Evolutionary conservation across 2,329 filamentous ascomycete genomes (phyloP), one percentile per base, ranked within the genome.

Genomic region (Microdochium paspali): DNA sequence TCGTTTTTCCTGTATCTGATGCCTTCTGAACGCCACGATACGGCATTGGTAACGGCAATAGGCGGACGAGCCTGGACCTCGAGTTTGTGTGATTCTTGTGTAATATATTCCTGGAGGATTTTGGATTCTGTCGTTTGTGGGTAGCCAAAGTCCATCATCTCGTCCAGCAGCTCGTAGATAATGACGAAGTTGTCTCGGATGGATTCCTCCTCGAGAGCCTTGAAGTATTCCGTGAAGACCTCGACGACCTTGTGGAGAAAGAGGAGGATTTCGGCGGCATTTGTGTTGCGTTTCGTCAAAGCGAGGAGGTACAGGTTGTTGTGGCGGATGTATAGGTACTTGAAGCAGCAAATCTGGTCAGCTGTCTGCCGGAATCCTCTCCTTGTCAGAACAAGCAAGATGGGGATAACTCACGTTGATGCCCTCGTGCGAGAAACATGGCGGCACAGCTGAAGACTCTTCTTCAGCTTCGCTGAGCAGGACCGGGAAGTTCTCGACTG

Each of bases 101-200:
- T 98, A 65, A 98, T 98, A 73, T 95, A 95, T 73, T 98, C 93
- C 68, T 98, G 93, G 51, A 98, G 73, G 65, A 98, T 98, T 79
- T 98, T 98, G 66, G 82, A 88, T 68, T 98, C 93, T 55, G 93
- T 98, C 10, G 93, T 98, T 68, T 98, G 93, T 5, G 93, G 93
- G 66, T 98, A 96, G 53, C 93, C 93, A 74, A 98, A 98, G 70
- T 98, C 93, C 93, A 98, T 98, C 93, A 98, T 98, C 74, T 98
- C 93, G 64, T 98, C 93, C 53, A 98, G 80, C 51, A 98, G 72
- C 70, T 98, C 93, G 75, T 98, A 98, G 62, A 98, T 98, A 63
- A 98, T 84, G 66, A 98, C 93, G 64, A 98, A 98, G 73, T 98
- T 98, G 74, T 98, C 93, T 58, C 93, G 83, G 66, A 98, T 98